Evolutionary conservation across 257 asterid species (phyloP).

Genomic region (Capsicum rhomboideum): DNA sequence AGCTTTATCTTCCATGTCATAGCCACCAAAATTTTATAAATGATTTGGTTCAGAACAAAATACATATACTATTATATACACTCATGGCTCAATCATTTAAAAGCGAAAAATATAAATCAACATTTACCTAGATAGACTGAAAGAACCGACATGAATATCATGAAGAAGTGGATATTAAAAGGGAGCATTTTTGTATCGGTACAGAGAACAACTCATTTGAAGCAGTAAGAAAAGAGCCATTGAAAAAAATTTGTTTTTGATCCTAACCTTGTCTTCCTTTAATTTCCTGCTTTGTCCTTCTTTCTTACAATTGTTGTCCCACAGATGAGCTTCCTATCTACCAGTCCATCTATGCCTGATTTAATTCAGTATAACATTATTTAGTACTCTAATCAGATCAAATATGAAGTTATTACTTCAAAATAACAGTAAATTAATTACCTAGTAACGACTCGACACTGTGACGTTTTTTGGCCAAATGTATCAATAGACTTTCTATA

Average conservation of each 20-base stretch:
- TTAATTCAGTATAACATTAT: not conserved
- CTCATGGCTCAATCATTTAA: too few relatives aligned
- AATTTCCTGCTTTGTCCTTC: constrained; percentile 98
- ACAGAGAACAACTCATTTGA: not conserved
- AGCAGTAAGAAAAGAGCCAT: too few relatives aligned
- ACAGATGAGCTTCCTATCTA: too few relatives aligned
- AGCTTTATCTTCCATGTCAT: too few relatives aligned
- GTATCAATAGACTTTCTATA: constrained; percentile 93
- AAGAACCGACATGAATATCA: too few relatives aligned
- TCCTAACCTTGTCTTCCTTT: constrained; percentile 90
- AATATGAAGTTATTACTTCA: not conserved
- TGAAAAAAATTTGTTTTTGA: not conserved
- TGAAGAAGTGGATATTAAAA: not conserved
- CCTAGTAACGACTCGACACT: constrained; percentile 97
- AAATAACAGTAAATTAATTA: not conserved
- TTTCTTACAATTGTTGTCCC: constrained; percentile 98
- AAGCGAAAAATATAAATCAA: too few relatives aligned
- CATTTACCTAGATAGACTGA: too few relatives aligned
- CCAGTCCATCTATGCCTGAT: too few relatives aligned
- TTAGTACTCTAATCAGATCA: not conserved
- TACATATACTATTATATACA: too few relatives aligned
- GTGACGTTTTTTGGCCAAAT: constrained; percentile 92
- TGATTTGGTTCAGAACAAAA: too few relatives aligned
- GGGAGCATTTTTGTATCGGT: constrained; percentile 5
- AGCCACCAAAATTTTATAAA: too few relatives aligned